Conservation (phyloP, 495 filamentous ascomycete species). For the Clohesyomyces aquaticus region DNA sequence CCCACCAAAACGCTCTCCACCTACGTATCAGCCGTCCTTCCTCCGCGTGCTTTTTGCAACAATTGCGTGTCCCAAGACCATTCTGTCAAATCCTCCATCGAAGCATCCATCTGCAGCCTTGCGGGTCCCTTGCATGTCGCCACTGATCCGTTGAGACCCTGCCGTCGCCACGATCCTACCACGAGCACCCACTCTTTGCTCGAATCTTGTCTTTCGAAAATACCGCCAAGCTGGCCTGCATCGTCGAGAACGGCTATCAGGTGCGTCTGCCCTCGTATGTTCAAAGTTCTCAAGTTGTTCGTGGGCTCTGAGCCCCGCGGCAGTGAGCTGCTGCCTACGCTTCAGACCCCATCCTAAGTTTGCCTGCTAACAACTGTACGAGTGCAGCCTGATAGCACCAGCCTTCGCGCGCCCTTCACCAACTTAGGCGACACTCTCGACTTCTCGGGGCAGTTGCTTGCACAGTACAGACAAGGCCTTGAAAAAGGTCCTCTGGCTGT, state of each 20-base stretch:
- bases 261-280: conserved; percentile 38
- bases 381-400: conserved; percentile 38
- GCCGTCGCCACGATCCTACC: conserved; percentile 13
- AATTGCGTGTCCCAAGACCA: conserved; percentile 23
- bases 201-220: conserved; percentile 24
- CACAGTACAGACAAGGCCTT: conserved; percentile 40
- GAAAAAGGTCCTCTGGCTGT: conserved; percentile 36
- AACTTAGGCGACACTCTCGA: conserved; percentile 33
- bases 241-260: conserved; percentile 38
- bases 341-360: conserved; percentile 20
- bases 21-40: conserved; percentile 16
- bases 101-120: conserved; percentile 18
- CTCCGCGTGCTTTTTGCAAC: conserved; percentile 25
- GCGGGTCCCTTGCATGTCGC: conserved; percentile 35
- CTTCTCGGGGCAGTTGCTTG: conserved; percentile 28
- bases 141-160: conserved; percentile 16
- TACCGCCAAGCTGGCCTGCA: conserved; percentile 45
- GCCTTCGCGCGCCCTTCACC: conserved; percentile 26
- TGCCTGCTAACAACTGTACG: conserved; percentile 36
- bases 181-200: conserved; percentile 20
- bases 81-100: conserved; percentile 22
- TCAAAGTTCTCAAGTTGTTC: conserved; percentile 21
- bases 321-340: conserved; percentile 38
- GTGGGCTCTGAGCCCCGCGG: conserved; percentile 29
- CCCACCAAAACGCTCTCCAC: conserved; percentile 21